Percentiles rank a stretch among this genome's conserved stretches.
These are phyloP conservation scores for Chalciporus chontae DNA, from an alignment of 768 basidiomycete species.

Conservation along the genomic window DNA sequence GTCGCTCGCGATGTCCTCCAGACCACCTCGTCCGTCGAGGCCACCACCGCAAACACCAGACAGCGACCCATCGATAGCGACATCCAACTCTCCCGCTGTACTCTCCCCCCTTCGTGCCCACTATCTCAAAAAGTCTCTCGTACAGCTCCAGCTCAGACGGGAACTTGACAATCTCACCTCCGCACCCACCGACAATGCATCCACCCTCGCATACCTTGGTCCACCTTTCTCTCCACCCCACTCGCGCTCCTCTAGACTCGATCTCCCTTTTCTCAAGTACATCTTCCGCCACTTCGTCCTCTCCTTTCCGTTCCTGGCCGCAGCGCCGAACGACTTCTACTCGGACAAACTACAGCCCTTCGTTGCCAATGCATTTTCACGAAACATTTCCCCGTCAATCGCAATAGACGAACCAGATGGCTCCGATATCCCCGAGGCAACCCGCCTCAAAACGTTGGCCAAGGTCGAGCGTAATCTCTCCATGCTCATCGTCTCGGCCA, in stretches of 20 bases:
- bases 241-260: constrained; percentile 51
- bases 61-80: not conserved
- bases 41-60: not conserved
- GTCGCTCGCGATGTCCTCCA: not conserved
- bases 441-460: constrained; percentile 62
- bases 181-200: constrained; percentile 40
- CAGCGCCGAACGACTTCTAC: constrained; percentile 90
- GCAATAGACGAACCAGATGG: constrained; percentile 51
- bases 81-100: constrained; percentile 15
- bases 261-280: constrained; percentile 86
- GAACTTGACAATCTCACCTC: constrained; percentile 72
- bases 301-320: constrained; percentile 91
- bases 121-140: constrained; percentile 95
- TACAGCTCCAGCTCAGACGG: constrained; percentile 78
- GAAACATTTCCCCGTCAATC: constrained; percentile 66
- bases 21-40: constrained; percentile 12
- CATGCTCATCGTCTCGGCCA: constrained; percentile 76
- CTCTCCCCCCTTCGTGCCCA: constrained; percentile 91
- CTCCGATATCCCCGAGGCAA: constrained; percentile 52
- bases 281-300: constrained; percentile 91
- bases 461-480: constrained; percentile 84
- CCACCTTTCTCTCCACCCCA: constrained; percentile 78
- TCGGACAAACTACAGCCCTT: constrained; percentile 95
- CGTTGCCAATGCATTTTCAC: constrained; percentile 73
- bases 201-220: constrained; percentile 83